Evolutionary conservation across 495 filamentous ascomycete genomes (phyloP), one percentile per base, ranked within the genome.

Genomic region (Lophiostoma macrostomum): DNA sequence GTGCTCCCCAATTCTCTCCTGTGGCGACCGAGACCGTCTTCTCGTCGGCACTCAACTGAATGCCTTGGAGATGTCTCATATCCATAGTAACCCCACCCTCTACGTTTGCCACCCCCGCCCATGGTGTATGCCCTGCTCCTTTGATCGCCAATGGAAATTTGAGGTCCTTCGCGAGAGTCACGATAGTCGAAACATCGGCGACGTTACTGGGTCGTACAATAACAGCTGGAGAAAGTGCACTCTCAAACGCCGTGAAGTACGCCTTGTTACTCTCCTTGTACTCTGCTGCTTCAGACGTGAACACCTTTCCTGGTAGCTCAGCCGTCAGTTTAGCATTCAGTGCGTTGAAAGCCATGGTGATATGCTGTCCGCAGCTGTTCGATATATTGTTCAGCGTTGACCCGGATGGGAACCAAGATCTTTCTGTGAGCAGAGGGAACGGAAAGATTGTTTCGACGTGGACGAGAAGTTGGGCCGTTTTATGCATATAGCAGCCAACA

Each of bases 71-170:
- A 4, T 14, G 23, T 29, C 27, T 30, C 10, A 49, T n/a, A 20
- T 32, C 39, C 6, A 56, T 7, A 4, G 41, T 43, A 7, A 56
- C 20, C 22, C 52, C 52, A 25, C 50, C 19, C 23, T 56, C 2
- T 4, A 56, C 41, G 27, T 43, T 45, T 1, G 41, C 52, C 20
- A 3, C 34, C 5, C 37, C 46, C 2, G 47, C 32, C 27, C 52
- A 37, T 16, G 54, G 54, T n/a, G 45, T 53, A 32, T 58, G 54
- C 2, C 54, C 54, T 16, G 34, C 43, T 3, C 48, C 47, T 3
- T 39, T 36, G 13, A 58, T 19, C 2, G 54, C 54, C 3, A 47
- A 28, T 1, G 4, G 3, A n/a, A 42, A 42, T 12, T 25, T 3
- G 4, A 47, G 42, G 12, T 14, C 31, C 31, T 45, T 39, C 10